Evolutionary conservation across 129 eudicot genomes (phyloP).

Genomic region (Erigeron canadensis): DNA sequence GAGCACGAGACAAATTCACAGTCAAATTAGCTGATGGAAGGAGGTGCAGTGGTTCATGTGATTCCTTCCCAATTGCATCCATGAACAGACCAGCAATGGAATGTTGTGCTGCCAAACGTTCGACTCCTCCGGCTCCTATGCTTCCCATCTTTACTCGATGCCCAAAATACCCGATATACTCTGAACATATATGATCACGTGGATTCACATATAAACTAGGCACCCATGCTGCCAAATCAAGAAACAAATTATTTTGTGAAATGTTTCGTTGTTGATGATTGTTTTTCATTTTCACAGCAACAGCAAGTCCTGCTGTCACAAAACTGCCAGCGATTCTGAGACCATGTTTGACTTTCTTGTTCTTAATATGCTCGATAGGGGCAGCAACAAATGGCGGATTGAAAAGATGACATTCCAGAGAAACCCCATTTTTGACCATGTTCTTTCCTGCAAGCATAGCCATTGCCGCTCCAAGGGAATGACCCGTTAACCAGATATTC

Average conservation of each 20-base stretch:
- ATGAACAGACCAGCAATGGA: slow-evolving; percentile 62
- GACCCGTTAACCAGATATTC: slow-evolving; percentile 76
- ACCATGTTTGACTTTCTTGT: slow-evolving; percentile 73
- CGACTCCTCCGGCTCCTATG: slow-evolving; percentile 71
- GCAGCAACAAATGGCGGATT: slow-evolving; percentile 87
- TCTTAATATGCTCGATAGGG: slow-evolving; percentile 75
- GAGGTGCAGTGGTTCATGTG: slow-evolving; percentile 74
- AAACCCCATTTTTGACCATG: slow-evolving; percentile 59
- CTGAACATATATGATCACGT: slow-evolving; percentile 75
- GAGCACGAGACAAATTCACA: slow-evolving; percentile 45
- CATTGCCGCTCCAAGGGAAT: slow-evolving; percentile 91
- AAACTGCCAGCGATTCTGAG: slow-evolving; percentile 79
- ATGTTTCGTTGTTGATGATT: slow-evolving; percentile 34
- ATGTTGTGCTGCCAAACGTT: slow-evolving; percentile 72
- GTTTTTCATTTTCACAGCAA: slow-evolving; percentile 44
- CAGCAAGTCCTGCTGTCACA: slow-evolving; percentile 88
- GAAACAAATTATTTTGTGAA: slow-evolving; percentile 43
- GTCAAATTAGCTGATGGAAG: slow-evolving; percentile 73
- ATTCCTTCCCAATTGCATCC: slow-evolving; percentile 64
- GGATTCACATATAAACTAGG: slow-evolving; percentile 83
- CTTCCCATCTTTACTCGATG: slow-evolving; percentile 83
- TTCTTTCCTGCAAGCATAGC: slow-evolving; percentile 83
- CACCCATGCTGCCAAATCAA: slow-evolving; percentile 55
- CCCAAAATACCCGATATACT: slow-evolving; percentile 82
- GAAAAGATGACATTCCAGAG: slow-evolving; percentile 71